Evolutionary conservation across 148 eudicot genomes (phyloP).

Genomic region (Chenopodium berlandieri): DNA sequence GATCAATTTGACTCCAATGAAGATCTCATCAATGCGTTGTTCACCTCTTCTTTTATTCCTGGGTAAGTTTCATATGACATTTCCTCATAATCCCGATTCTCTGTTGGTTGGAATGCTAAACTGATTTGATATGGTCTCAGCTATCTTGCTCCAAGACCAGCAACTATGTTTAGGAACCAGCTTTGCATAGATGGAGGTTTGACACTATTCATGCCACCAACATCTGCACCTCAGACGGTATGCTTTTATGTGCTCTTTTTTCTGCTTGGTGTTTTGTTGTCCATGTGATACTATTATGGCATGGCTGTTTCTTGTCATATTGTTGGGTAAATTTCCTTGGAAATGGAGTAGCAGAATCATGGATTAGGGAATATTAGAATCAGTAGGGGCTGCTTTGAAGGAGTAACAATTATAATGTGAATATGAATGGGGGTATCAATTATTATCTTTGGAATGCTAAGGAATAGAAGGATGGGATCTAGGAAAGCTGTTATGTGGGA

Average conservation of each 20-base stretch:
- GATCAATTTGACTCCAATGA: constrained; percentile 97
- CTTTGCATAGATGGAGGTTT: constrained; percentile 95
- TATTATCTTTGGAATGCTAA: background rate
- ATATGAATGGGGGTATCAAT: background rate
- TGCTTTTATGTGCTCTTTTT: background rate
- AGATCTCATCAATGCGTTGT: constrained; percentile 88
- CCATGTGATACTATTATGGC: background rate
- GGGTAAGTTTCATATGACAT: constrained; percentile 46
- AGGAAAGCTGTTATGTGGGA: background rate
- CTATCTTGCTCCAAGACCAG: constrained; percentile 97
- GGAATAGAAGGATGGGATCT: background rate
- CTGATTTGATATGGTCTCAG: constrained; percentile 30
- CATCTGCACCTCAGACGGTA: constrained; percentile 93
- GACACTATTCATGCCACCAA: constrained; percentile 98
- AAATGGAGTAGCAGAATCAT: background rate
- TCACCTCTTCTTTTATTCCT: constrained; percentile 98
- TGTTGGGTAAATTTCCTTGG: constrained; percentile 8
- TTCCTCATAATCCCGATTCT: background rate
- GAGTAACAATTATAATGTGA: background rate
- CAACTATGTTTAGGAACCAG: constrained; percentile 83
- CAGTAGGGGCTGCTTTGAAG: background rate
- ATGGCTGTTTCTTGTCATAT: background rate
- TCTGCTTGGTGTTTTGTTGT: constrained; percentile 7
- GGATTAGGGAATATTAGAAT: background rate
- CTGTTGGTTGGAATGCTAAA: constrained; percentile 12